Evolutionary conservation across 148 eudicot species (phyloP).

Genomic region (Rhododendron griersonianum): DNA sequence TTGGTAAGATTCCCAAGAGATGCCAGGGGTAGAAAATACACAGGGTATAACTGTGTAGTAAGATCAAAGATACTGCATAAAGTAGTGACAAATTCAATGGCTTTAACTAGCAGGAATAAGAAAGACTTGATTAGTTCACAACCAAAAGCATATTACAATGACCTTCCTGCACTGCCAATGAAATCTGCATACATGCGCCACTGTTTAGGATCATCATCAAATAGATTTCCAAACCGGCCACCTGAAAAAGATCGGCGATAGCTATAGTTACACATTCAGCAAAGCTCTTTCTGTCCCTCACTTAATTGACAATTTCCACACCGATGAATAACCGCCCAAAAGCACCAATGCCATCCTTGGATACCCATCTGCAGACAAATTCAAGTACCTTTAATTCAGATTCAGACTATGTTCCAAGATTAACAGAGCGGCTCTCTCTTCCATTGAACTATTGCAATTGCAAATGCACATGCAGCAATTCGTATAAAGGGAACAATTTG

Average conservation of each 20-base stretch:
- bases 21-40: conserved; percentile 84
- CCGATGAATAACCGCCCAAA: conserved; percentile 93
- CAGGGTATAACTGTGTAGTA: conserved; percentile 72
- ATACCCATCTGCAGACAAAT: conserved; percentile 73
- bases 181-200: conserved; percentile 99
- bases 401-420: not conserved
- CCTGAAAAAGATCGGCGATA: conserved; percentile 49
- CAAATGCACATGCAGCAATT: not conserved
- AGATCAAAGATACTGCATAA: conserved; percentile 90
- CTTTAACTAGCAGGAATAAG: not conserved
- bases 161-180: conserved; percentile 99
- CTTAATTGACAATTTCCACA: conserved; percentile 34
- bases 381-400: conserved; percentile 8
- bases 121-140: not conserved
- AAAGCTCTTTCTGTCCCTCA: conserved; percentile 17
- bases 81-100: not conserved
- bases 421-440: not conserved
- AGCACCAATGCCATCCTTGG: conserved; percentile 99
- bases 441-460: not conserved
- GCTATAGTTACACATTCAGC: conserved; percentile 17
- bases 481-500: not conserved
- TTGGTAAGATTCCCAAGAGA: conserved; percentile 96
- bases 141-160: not conserved
- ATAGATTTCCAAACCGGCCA: conserved; percentile 85
- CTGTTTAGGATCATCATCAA: conserved; percentile 94